phyloP scores from a whole-genome alignment of 1,139 yeast genomes.

The Chernovozyma aurita region DNA sequence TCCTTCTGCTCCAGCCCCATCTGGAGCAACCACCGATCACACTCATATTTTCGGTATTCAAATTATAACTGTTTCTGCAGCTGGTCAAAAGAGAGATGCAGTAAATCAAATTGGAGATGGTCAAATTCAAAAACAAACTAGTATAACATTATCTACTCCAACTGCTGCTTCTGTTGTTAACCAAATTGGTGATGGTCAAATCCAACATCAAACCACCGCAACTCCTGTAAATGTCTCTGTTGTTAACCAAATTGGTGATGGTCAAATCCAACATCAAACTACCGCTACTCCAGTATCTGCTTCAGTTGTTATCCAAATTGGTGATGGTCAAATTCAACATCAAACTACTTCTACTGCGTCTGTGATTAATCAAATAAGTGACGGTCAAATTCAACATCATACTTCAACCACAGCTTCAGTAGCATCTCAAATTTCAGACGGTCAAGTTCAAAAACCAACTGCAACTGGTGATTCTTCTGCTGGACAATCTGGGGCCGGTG shows the following conservation, averaged over 20 bases:
- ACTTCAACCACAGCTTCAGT: constrained; percentile 15
- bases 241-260: constrained; percentile 29
- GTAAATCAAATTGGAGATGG: constrained; percentile 27
- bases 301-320: constrained; percentile 46
- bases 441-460: constrained; percentile 27
- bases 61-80: constrained; percentile 43
- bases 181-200: constrained; percentile 39
- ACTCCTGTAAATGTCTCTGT: constrained; percentile 25
- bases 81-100: constrained; percentile 24
- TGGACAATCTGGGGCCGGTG: constrained; percentile 11
- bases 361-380: constrained; percentile 25
- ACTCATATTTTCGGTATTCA: constrained; percentile 65
- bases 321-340: constrained; percentile 63
- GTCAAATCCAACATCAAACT: constrained; percentile 34
- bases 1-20: constrained; percentile 49
- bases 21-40: constrained; percentile 62
- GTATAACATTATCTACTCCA: constrained; percentile 22
- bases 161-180: constrained; percentile 23
- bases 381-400: constrained; percentile 35
- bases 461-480: constrained; percentile 14
- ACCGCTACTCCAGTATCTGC: constrained; percentile 20
- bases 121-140: constrained; percentile 21
- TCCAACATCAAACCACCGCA: constrained; percentile 33
- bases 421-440: constrained; percentile 25
- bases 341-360: constrained; percentile 32